Evolutionary conservation across 306 rosid species (phyloP).

Genomic region (Crataegus laevigata): DNA sequence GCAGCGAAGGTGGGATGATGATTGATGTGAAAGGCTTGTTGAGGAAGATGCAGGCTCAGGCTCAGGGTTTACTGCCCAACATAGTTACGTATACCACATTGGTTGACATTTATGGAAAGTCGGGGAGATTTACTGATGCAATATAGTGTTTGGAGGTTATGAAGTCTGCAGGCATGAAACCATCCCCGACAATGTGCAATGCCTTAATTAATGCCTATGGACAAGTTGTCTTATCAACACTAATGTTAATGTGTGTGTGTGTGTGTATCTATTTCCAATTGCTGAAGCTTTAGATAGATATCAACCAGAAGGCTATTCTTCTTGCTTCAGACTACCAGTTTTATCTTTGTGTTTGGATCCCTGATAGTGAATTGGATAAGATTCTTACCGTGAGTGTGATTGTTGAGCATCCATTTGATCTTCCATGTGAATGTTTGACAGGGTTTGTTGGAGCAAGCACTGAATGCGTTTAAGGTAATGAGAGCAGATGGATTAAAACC

Average conservation of each 20-base stretch:
- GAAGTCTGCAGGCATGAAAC: slow-evolving; percentile 75
- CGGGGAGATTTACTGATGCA: slow-evolving; percentile 77
- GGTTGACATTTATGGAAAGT: slow-evolving; percentile 70
- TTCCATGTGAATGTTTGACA: slow-evolving; percentile 29
- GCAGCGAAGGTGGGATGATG: slow-evolving; percentile 80
- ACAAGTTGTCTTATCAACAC: slow-evolving; percentile 26
- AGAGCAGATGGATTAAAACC: slow-evolving; percentile 78
- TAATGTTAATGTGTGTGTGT: not conserved
- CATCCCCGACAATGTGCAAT: slow-evolving; percentile 79
- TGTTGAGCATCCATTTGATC: slow-evolving; percentile 18
- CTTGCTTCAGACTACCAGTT: not conserved
- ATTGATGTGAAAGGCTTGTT: slow-evolving; percentile 56
- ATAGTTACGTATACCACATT: slow-evolving; percentile 79
- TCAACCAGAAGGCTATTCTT: not conserved
- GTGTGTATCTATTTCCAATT: not conserved
- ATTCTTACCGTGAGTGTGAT: not conserved
- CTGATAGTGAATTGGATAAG: not conserved
- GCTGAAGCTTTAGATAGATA: not conserved
- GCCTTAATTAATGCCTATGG: slow-evolving; percentile 92
- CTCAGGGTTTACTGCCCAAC: slow-evolving; percentile 80
- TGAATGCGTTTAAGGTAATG: slow-evolving; percentile 76
- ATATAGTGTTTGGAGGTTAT: slow-evolving; percentile 72
- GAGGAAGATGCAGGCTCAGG: slow-evolving; percentile 65
- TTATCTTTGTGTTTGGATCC: not conserved
- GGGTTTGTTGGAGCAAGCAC: slow-evolving; percentile 88